Evolutionary conservation across 2,329 filamentous ascomycete species (phyloP).

Genomic region (Ilyonectria destructans): DNA sequence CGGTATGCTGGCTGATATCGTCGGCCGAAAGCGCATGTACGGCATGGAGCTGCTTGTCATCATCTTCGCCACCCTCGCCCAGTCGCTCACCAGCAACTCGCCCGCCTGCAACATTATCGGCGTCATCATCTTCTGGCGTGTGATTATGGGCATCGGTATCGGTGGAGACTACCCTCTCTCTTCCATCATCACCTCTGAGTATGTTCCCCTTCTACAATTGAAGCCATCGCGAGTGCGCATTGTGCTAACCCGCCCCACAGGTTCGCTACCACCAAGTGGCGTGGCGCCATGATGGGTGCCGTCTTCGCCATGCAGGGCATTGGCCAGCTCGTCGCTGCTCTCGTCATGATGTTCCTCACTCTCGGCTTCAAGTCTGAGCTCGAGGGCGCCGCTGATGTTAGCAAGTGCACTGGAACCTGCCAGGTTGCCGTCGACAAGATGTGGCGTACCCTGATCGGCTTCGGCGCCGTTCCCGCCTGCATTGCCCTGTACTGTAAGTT

Average conservation of each 20-base stretch:
- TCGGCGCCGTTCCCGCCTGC: slow-evolving; percentile 85
- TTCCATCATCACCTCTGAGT: slow-evolving; percentile 89
- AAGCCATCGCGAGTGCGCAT: background rate
- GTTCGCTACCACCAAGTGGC: slow-evolving; percentile 86
- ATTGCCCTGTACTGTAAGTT: slow-evolving; percentile 81
- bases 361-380: slow-evolving; percentile 80
- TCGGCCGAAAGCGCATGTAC: slow-evolving; percentile 82
- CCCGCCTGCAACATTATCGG: slow-evolving; percentile 75
- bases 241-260: slow-evolving; percentile 38
- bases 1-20: slow-evolving; percentile 82
- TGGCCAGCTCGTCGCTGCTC: slow-evolving; percentile 82
- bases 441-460: slow-evolving; percentile 87
- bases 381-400: slow-evolving; percentile 64
- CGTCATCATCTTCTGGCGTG: slow-evolving; percentile 85
- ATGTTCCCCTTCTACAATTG: slow-evolving; percentile 30
- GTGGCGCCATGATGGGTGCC: slow-evolving; percentile 89
- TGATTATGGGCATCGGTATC: slow-evolving; percentile 73
- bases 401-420: slow-evolving; percentile 66
- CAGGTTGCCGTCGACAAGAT: slow-evolving; percentile 81
- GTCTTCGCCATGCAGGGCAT: slow-evolving; percentile 93
- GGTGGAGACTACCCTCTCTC: slow-evolving; percentile 82
- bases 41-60: slow-evolving; percentile 86
- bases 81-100: slow-evolving; percentile 77
- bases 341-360: slow-evolving; percentile 83
- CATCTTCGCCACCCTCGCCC: slow-evolving; percentile 83